A percentile compares a stretch with the other conserved stretches of the same genome.
Evolutionary conservation across 345 rosid genomes (phyloP).

Genomic region (Kernera saxatilis): DNA sequence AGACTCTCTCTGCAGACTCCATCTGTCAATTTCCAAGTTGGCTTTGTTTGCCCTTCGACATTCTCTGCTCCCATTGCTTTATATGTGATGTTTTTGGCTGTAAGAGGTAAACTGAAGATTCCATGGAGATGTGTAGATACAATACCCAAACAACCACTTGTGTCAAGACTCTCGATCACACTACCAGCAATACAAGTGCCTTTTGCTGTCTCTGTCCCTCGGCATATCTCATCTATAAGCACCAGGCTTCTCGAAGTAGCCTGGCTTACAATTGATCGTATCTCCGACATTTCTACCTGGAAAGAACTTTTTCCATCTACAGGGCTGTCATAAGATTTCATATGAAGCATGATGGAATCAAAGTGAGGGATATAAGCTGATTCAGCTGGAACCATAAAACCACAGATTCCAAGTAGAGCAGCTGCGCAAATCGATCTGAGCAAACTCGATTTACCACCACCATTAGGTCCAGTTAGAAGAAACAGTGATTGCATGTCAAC

Average conservation of each 20-base stretch:
- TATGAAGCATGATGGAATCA: constrained; percentile 94
- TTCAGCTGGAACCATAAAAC: constrained; percentile 93
- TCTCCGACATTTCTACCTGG: constrained; percentile 98
- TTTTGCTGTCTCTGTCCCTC: constrained; percentile 96
- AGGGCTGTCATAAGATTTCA: constrained; percentile 98
- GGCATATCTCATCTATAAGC: constrained; percentile 89
- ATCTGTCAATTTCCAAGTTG: constrained; percentile 87
- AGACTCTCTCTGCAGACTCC: constrained; percentile 95
- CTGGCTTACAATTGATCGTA: constrained; percentile 65
- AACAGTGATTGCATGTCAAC: constrained; percentile 80
- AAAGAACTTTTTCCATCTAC: constrained; percentile 96
- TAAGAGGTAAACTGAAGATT: constrained; percentile 65
- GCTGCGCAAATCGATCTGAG: constrained; percentile 93
- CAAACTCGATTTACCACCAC: constrained; percentile 99
- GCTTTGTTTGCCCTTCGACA: constrained; percentile 65
- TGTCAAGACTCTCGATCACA: constrained; percentile 71
- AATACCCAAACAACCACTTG: constrained; percentile 82
- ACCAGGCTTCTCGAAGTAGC: constrained; percentile 85
- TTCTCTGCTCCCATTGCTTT: constrained; percentile 89
- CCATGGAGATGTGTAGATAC: constrained; percentile 96
- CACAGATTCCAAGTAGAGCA: constrained; percentile 86
- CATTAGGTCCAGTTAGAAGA: constrained; percentile 95
- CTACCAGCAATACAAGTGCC: constrained; percentile 98
- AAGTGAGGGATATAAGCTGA: constrained; percentile 80
- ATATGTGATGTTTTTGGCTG: constrained; percentile 43